Evolutionary conservation across 495 filamentous ascomycete genomes (phyloP).

Genomic region (Bathelium albidoporum): DNA sequence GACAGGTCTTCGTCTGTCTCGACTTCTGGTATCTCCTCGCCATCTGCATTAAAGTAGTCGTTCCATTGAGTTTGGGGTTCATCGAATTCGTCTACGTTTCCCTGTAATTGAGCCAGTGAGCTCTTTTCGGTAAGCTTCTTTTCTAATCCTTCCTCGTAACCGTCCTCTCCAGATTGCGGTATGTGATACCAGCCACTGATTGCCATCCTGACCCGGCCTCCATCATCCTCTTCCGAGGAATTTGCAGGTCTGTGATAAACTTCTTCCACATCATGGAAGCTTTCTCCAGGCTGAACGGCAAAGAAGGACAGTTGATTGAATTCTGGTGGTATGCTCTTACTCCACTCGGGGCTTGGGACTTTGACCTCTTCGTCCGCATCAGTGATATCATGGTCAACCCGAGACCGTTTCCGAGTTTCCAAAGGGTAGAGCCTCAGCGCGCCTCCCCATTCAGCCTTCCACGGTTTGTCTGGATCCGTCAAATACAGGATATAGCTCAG

Average conservation of each 20-base stretch:
- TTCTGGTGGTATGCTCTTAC: conserved; percentile 61
- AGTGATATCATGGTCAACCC: conserved; percentile 45
- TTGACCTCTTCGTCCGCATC: conserved; percentile 51
- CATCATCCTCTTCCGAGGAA: conserved; percentile 50
- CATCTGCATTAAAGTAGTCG: conserved; percentile 25
- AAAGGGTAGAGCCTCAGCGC: conserved; percentile 85
- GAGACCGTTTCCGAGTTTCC: conserved; percentile 9
- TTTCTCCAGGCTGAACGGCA: conserved; percentile 90
- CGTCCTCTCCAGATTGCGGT: conserved; percentile 90
- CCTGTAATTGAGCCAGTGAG: conserved; percentile 81
- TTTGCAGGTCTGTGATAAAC: conserved; percentile 64
- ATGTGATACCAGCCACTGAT: conserved; percentile 99
- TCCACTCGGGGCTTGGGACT: conserved; percentile 61
- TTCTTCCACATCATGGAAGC: conserved; percentile 98
- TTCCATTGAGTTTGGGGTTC: conserved; percentile 56
- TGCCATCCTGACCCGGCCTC: conserved; percentile 79
- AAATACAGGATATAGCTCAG: conserved; percentile 97
- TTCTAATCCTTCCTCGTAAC: conserved; percentile 79
- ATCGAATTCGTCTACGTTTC: conserved; percentile 81
- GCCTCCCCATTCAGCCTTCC: conserved; percentile 90
- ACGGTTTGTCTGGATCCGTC: conserved; percentile 81
- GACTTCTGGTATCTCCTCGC: conserved; percentile 37
- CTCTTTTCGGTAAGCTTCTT: conserved; percentile 78
- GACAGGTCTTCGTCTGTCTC: conserved; percentile 44
- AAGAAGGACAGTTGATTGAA: conserved; percentile 99